Conservation (phyloP, 768 basidiomycete species). For the Tulasnella sp. region DNA sequence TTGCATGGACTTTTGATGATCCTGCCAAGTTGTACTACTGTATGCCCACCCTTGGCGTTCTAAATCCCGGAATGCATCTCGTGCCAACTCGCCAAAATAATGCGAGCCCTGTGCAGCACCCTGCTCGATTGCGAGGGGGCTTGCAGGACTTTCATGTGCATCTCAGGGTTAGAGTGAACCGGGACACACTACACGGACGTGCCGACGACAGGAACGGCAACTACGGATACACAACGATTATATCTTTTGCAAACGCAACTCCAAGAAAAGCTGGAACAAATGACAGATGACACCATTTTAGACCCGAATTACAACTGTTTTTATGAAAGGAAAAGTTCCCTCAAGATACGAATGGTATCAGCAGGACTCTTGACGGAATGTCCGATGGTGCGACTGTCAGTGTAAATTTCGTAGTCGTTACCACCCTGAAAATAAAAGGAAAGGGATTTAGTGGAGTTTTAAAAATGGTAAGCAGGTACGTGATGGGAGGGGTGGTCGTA, state of each 20-base stretch:
- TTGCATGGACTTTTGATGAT: too few species aligned
- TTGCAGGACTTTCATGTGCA: not conserved
- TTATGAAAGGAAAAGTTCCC: constrained; percentile 50
- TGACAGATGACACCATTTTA: not conserved
- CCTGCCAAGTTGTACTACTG: too few species aligned
- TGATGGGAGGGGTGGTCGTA: too few species aligned
- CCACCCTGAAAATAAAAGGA: constrained; percentile 58
- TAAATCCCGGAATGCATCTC: not conserved
- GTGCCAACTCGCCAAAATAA: not conserved
- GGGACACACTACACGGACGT: too few species aligned
- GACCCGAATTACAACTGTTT: not conserved
- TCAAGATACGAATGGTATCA: constrained; percentile 63
- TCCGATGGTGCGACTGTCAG: constrained; percentile 74
- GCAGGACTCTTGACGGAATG: constrained; percentile 68
- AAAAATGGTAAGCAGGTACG: not conserved
- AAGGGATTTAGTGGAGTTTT: constrained; percentile 4
- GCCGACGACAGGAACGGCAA: too few species aligned
- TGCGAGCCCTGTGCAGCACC: not conserved
- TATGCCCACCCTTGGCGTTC: too few species aligned
- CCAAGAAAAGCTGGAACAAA: not conserved
- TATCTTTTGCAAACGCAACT: too few species aligned
- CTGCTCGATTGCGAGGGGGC: too few species aligned
- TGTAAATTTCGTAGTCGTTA: constrained; percentile 88
- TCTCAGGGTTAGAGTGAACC: not conserved
- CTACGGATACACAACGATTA: too few species aligned